phyloP scores from a whole-genome alignment of 2,329 filamentous ascomycete genomes.

The Aureobasidium mangrovei region DNA sequence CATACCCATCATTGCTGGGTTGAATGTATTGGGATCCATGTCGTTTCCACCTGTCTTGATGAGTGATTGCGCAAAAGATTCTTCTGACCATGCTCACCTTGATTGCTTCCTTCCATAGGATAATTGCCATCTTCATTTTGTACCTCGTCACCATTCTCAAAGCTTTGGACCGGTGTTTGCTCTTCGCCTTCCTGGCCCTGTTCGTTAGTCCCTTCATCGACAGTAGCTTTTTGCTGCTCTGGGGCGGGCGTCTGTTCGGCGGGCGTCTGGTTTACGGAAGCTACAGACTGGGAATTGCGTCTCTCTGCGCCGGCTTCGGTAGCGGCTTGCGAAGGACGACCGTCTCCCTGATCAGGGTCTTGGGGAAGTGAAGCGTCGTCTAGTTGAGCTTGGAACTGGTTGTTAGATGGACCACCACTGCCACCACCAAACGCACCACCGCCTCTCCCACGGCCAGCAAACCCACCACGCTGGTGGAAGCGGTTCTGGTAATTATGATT shows the following conservation, averaged over 20 bases:
- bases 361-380: constrained; percentile 1
- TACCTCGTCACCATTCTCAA: constrained; percentile 6
- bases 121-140: not conserved
- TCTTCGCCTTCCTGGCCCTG: not conserved
- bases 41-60: not conserved
- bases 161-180: not conserved
- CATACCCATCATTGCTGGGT: constrained; percentile 6
- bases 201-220: constrained; percentile 7
- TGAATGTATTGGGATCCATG: constrained; percentile 3
- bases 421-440: constrained; percentile 22
- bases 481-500: constrained; percentile 58
- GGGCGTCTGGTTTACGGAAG: not conserved
- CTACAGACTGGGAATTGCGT: constrained; percentile 6
- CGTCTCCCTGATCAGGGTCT: not conserved
- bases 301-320: constrained; percentile 2
- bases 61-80: not conserved
- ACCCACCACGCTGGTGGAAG: constrained; percentile 56
- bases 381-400: constrained; percentile 14
- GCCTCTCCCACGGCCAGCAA: constrained; percentile 34
- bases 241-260: not conserved
- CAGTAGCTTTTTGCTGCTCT: constrained; percentile 1
- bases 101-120: not conserved
- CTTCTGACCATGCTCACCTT: not conserved
- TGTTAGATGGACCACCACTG: constrained; percentile 22
- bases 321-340: constrained; percentile 2